Evolutionary conservation across 2,329 filamentous ascomycete species (phyloP).

Genomic region (Arthrobotrys conoides): DNA sequence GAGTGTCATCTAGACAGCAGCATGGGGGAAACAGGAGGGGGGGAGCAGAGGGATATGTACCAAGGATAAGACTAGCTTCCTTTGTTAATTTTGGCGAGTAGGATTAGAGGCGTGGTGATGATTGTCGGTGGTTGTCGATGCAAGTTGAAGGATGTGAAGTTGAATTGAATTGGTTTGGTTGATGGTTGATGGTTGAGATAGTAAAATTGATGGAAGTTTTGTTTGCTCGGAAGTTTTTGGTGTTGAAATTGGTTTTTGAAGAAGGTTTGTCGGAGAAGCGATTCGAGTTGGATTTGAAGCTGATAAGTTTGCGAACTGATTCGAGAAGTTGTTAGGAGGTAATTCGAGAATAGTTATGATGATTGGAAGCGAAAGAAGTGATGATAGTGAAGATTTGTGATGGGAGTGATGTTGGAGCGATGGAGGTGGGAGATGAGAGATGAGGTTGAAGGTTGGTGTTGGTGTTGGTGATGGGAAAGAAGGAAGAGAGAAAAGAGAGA

Average conservation of each 20-base stretch:
- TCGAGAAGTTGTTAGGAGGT: slow-evolving; percentile 6
- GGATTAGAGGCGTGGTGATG: slow-evolving; percentile 12
- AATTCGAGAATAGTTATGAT: neutral
- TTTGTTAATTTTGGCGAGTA: neutral
- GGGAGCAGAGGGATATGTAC: slow-evolving; percentile 34
- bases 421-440: slow-evolving; percentile 25
- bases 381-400: neutral
- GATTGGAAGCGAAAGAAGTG: neutral
- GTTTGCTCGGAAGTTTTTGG: slow-evolving; percentile 22
- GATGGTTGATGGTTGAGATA: neutral
- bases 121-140: neutral
- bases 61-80: slow-evolving; percentile 38
- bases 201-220: slow-evolving; percentile 7
- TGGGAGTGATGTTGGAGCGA: neutral
- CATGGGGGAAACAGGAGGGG: slow-evolving; percentile 4
- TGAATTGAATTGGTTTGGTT: neutral
- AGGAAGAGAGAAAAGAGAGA: slow-evolving; percentile 5
- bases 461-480: neutral
- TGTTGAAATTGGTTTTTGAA: slow-evolving; percentile 22
- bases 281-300: slow-evolving; percentile 13
- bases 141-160: neutral
- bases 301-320: slow-evolving; percentile 9
- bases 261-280: slow-evolving; percentile 11
- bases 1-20: slow-evolving; percentile 53
- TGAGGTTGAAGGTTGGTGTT: slow-evolving; percentile 14